Evolutionary conservation across 495 filamentous ascomycete species (phyloP), one percentile per base, ranked within the genome.

Genomic region (Bacidia rubella): DNA sequence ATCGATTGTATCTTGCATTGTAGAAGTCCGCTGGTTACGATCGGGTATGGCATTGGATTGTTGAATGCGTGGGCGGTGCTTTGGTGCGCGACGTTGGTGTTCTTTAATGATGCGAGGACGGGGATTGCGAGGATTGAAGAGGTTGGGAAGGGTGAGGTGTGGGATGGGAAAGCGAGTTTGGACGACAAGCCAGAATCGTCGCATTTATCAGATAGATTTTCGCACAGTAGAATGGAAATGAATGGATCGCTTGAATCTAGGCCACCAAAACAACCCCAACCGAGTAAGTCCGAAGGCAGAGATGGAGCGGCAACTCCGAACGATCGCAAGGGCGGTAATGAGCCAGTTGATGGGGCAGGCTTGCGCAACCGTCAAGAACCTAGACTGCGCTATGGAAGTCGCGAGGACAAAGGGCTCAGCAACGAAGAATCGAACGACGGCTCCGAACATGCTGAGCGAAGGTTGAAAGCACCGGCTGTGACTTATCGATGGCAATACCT

Each of bases 401-500:
- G n/a, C n/a, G n/a, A n/a, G n/a, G n/a, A 35, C 15, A 5, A 35
- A 35, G 15, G 29, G 7, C 7, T 7, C 5, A 35, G 5, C 7
- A 35, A 35, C 29, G 15, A 35, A 35, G 29, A 35, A 35, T 7
- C 15, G 7, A 15, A 35, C 15, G 29, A 35, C 15, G 7, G 15
- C 29, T 35, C 29, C 29, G 7, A 35, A 35, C 29, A 35, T 7
- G 7, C 29, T 35, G 7, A 35, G 29, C 29, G 15, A 15, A 35
- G 15, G 15, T 35, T 15, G 15, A 35, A 35, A 7, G 7, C 15
- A 47, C 44, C 17, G 12, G 24, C 4, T 3, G 15, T 1, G 7
- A n/a, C n/a, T 0, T 70, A 49, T 60, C 70, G 70, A 64, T 94
- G 86, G 87, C 81, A 94, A 60, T 57, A 78, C 1, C 92, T 83